A percentile compares a stretch with the other conserved stretches of the same genome.
These are phyloP conservation scores for Elongisporangium senticosum DNA, from an alignment of 352 stramenopile genomes.

Conservation along the genomic window DNA sequence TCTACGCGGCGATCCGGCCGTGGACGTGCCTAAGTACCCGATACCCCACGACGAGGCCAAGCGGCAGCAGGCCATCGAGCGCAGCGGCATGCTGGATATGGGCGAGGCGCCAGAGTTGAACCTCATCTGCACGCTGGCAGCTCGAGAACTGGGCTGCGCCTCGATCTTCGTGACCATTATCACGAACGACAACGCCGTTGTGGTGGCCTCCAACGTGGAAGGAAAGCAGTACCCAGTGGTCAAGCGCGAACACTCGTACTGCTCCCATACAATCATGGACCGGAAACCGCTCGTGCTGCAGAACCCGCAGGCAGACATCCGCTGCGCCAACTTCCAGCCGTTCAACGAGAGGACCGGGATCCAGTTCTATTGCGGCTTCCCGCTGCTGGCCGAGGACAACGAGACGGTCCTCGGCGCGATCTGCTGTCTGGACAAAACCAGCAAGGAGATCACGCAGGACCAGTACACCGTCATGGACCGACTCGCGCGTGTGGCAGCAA, in stretches of 20 bases:
- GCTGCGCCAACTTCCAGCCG: slow-evolving; percentile 36
- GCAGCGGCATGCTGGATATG: slow-evolving; percentile 29
- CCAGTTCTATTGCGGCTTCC: slow-evolving; percentile 63
- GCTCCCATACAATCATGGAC: slow-evolving; percentile 55
- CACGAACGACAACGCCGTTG: slow-evolving; percentile 48
- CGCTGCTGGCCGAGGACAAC: slow-evolving; percentile 21
- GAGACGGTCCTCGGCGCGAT: slow-evolving; percentile 35
- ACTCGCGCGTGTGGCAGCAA: slow-evolving; percentile 48
- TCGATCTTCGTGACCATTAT: slow-evolving; percentile 47
- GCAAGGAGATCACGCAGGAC: slow-evolving; percentile 36
- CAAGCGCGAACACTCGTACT: slow-evolving; percentile 53
- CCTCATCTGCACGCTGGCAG: slow-evolving; percentile 4
- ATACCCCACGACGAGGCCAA: slow-evolving; percentile 31
- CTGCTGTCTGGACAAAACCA: slow-evolving; percentile 37
- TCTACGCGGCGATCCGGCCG: not conserved
- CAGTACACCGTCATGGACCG: slow-evolving; percentile 52
- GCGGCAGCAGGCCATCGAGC: slow-evolving; percentile 33
- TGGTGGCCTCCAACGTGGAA: slow-evolving; percentile 31
- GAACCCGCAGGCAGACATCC: slow-evolving; percentile 54
- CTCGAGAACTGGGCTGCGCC: slow-evolving; percentile 7
- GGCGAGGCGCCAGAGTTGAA: slow-evolving; percentile 21
- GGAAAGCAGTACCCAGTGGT: slow-evolving; percentile 5
- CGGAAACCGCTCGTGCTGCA: slow-evolving; percentile 52
- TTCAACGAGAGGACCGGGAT: slow-evolving; percentile 23
- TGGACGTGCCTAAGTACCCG: slow-evolving; percentile 5